Conservation (phyloP, 75 land plant species). For the Picea sitchensis region DNA sequence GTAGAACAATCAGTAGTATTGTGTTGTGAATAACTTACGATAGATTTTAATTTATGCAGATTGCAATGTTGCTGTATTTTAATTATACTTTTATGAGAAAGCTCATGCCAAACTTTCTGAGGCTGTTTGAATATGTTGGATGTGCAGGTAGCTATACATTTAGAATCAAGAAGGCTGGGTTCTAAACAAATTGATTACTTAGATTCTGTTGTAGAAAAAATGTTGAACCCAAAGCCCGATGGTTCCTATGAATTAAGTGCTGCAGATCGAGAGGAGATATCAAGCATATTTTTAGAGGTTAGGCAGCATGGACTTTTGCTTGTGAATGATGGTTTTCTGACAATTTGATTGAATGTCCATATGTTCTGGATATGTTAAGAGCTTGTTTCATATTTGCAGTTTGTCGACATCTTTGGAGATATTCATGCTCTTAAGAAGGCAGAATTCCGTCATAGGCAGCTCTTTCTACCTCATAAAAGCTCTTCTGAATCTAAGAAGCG, state of each 20-base stretch:
- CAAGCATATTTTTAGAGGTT: conserved; percentile 87
- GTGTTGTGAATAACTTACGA: neutral
- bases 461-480: conserved; percentile 54
- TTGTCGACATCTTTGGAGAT: conserved; percentile 88
- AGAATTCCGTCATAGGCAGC: conserved; percentile 59
- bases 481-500: conserved; percentile 64
- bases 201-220: conserved; percentile 77
- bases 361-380: neutral
- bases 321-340: neutral
- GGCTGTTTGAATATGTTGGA: conserved; percentile 2
- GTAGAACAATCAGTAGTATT: neutral
- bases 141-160: conserved; percentile 73
- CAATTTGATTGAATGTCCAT: neutral
- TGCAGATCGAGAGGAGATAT: conserved; percentile 80
- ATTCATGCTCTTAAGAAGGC: conserved; percentile 67
- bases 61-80: neutral
- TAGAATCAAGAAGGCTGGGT: conserved; percentile 58
- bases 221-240: conserved; percentile 51
- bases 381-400: conserved; percentile 43
- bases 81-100: neutral
- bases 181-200: conserved; percentile 64
- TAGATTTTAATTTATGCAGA: neutral
- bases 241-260: conserved; percentile 33
- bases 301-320: neutral
- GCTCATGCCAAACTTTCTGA: neutral